Evolutionary conservation across 169 alveolate species (phyloP), one percentile per base, ranked within the genome.

Genomic region (Toxoplasma gondii): DNA sequence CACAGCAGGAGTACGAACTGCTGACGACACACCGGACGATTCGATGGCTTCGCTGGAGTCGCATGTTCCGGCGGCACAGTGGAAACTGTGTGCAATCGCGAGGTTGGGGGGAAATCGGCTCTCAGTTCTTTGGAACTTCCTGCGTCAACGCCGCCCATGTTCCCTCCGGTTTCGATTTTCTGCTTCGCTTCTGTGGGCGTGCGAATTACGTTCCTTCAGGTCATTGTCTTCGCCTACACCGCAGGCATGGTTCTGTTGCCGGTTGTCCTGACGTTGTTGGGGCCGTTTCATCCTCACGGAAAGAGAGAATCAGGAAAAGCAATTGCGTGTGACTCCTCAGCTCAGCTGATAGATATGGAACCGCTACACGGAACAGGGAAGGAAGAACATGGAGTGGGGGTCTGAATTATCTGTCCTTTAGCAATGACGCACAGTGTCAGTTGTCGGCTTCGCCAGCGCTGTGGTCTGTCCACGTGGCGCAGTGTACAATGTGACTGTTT

Each of bases 201-300:
- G 22, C 41, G 0, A 34, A 12, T 67, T 38, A 69, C 58, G 12
- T 34, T 24, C 54, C 38, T 64, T 10, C 90, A 91, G 94, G 94
- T 91, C 41, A 22, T 91, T 45, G 29, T 45, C 69, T 49, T 91
- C 24, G 53, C 90, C 39, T 80, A 49, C 44, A 74, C 86, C 29
- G 64, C 58, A 34, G 94, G 94, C 82, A 91, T 91, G 88, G 45
- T 91, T 12, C 80, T 91, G 49, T 86, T 91, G 31, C 94, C 94
- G 31, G 90, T 58, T 2, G 94, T 91, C 43, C 54, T 91, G 49
- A 54, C 78, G 5, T 22, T 91, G 64, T 31, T 91, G 49, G 94
- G 94, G 0, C 94, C 94, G 41, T 69, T 41, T 31, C 93, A 49
- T 41, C 1, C 41, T 29, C 90, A 82, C 90, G 24, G 39, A 34